A percentile compares a stretch with the other conserved stretches of the same genome.
These are phyloP conservation scores for Gnetum montanum DNA, from an alignment of 75 land plant species.

Conservation along the genomic window DNA sequence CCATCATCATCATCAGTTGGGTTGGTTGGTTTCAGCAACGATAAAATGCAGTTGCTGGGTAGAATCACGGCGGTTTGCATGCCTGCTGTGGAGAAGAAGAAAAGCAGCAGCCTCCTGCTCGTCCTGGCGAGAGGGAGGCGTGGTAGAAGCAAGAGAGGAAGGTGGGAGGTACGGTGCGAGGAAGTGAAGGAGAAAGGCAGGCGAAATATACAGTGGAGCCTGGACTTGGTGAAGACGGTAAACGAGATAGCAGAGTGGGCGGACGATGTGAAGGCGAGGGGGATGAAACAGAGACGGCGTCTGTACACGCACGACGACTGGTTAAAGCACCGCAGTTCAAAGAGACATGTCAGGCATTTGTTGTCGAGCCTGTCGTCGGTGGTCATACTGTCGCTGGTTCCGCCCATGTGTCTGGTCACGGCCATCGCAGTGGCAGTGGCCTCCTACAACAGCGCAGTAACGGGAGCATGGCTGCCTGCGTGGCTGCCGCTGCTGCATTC, in stretches of 20 bases:
- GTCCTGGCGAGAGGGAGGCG: too few relatives aligned
- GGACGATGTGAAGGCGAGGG: slow-evolving; percentile 32
- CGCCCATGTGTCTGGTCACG: slow-evolving; percentile 28
- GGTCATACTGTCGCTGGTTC: slow-evolving; percentile 33
- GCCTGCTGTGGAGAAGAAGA: too few relatives aligned
- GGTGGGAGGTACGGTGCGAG: too few relatives aligned
- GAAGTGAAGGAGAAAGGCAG: neutral
- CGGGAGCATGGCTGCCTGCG: slow-evolving; percentile 14
- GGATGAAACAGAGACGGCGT: slow-evolving; percentile 30
- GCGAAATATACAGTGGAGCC: neutral
- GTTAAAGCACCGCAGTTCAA: slow-evolving; percentile 40
- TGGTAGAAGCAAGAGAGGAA: too few relatives aligned
- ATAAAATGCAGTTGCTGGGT: too few relatives aligned
- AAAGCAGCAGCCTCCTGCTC: too few relatives aligned
- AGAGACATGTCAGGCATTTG: slow-evolving; percentile 28
- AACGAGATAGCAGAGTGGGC: slow-evolving; percentile 17
- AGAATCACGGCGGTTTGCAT: too few relatives aligned
- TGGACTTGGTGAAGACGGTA: neutral
- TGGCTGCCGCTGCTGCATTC: slow-evolving; percentile 34
- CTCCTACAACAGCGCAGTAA: slow-evolving; percentile 13
- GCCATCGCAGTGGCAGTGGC: slow-evolving; percentile 16
- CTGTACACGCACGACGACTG: slow-evolving; percentile 39
- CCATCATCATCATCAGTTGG: too few relatives aligned
- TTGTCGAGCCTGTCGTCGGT: slow-evolving; percentile 27
- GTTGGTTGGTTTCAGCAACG: too few relatives aligned